Base-by-base conservation (phyloP, 345 rosid genomes). In the Eucalyptus tenuipes region DNA sequence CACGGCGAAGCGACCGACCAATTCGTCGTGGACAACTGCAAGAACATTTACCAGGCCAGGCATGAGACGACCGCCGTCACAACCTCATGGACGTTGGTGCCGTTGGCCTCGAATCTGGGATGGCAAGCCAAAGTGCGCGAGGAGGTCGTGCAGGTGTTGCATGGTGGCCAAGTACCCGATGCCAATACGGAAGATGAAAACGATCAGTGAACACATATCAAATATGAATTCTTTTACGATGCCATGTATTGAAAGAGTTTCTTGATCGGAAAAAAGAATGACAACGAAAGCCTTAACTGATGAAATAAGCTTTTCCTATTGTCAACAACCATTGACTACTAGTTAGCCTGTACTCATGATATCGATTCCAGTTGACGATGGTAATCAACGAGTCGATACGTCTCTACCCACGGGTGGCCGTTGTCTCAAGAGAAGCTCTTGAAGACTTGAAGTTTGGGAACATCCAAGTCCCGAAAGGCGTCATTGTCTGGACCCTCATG, bases 11-110 rank as follows among this genome's bases (percentile, higher is more conserved):
- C 88, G 88, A 10, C 86, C 6, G 92, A 89, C 87, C 89, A 75
- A 86, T 92, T 88, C 85, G 47, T 90, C 27, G 88, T 93, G 52
- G 95, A 93, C 52, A 93, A 93, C 64, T 92, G 95, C 92, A 92
- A 92, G 87, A 92, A 86, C n/a, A 88, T 93, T 22, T 95, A 92
- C 91, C 92, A 92, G 50, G 94, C 97, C 5, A 94, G 94, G 13
- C 89, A 91, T 20, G 93, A 92, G 88, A 93, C 94, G 49, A 88
- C 94, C 7, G 89, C 95, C 5, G 85, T 79, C 42, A n/a, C 94
- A 15, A 80, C 90, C 24, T 88, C 93, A 1, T 93, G 95, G 95
- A 80, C 84, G 24, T 47, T 90, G 85, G 86, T 94, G 89, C 25
- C 92, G 85, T 59, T 92, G 61, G 90, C 94, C 82, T 80, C 89